phyloP scores from a whole-genome alignment of 2,329 filamentous ascomycete genomes.

The Aurifilum marmelostoma region DNA sequence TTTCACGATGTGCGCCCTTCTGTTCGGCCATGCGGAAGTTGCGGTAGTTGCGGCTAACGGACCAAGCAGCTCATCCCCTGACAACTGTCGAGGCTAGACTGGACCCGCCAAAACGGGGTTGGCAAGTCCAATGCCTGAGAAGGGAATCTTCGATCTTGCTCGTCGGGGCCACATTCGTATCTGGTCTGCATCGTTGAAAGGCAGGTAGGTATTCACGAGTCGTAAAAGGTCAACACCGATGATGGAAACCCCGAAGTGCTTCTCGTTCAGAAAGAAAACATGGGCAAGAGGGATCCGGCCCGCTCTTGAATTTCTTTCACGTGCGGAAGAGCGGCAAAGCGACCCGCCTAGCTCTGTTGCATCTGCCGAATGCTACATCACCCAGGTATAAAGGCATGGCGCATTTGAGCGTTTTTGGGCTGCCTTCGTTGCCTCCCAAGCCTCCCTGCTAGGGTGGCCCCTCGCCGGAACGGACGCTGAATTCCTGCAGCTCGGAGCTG shows the following conservation, averaged over 20 bases:
- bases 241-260: neutral
- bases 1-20: neutral
- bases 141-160: neutral
- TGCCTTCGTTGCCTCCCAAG: neutral
- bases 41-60: neutral
- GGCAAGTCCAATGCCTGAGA: neutral
- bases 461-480: neutral
- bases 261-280: neutral
- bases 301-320: neutral
- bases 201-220: neutral
- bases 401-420: neutral
- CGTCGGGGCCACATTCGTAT: neutral
- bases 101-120: neutral
- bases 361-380: slow-evolving; percentile 5
- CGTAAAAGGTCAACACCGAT: neutral
- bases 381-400: neutral
- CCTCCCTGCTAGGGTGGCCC: neutral
- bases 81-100: neutral
- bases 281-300: neutral
- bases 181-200: neutral
- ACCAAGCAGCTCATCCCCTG: neutral
- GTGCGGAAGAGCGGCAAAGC: neutral
- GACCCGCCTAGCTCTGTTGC: neutral
- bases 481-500: neutral
- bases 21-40: neutral